Evolutionary conservation across 805 yeast genomes (phyloP).

Genomic region (Debaryomyces castellii): DNA sequence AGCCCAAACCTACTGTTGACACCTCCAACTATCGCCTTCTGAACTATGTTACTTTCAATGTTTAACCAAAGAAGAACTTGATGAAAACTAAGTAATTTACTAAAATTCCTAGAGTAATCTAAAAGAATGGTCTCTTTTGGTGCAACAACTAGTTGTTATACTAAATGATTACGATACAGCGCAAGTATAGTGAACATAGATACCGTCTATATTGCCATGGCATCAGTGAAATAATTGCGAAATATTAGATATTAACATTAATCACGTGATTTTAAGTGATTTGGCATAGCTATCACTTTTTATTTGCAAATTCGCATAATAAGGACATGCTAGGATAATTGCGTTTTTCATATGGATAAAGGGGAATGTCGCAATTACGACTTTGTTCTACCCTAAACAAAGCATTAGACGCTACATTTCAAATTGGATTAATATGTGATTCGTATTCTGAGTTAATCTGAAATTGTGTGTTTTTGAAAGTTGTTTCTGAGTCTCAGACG

Average conservation of each 20-base stretch:
- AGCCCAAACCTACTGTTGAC: neutral
- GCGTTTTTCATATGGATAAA: neutral
- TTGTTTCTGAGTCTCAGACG: too few relatives aligned
- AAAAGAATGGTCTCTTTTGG: neutral
- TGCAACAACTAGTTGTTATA: neutral
- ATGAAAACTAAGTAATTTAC: neutral
- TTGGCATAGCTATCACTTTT: neutral
- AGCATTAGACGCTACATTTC: too few relatives aligned
- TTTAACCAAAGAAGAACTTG: too few relatives aligned
- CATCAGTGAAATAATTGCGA: conserved; percentile 5
- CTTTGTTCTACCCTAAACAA: too few relatives aligned
- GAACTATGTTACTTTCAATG: too few relatives aligned
- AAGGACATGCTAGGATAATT: neutral
- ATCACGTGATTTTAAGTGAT: conserved; percentile 8
- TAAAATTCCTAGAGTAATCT: too few relatives aligned
- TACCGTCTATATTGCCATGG: neutral
- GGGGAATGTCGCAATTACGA: neutral
- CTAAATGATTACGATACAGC: neutral
- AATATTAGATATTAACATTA: conserved; percentile 4
- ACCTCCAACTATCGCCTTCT: neutral
- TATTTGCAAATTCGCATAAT: neutral
- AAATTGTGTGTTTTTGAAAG: too few relatives aligned
- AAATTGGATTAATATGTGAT: too few relatives aligned
- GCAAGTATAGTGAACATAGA: neutral
- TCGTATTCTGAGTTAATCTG: too few relatives aligned